These are phyloP conservation scores for Aspergillus persii DNA, from an alignment of 2,329 filamentous ascomycete species.

Conservation along the genomic window DNA sequence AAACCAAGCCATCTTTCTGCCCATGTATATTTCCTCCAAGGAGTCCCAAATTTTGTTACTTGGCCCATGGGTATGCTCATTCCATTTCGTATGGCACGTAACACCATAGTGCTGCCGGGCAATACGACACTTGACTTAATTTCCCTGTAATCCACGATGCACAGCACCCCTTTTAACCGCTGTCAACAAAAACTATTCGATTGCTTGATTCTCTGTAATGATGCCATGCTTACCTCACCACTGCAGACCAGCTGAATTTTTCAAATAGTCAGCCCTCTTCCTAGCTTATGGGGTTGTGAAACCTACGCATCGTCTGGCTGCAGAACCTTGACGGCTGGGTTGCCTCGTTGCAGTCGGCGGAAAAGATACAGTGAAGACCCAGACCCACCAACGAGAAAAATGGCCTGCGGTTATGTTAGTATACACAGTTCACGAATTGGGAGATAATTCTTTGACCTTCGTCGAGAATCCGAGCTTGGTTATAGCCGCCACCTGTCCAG, in stretches of 20 bases:
- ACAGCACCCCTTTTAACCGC: conserved; percentile 23
- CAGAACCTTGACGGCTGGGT: conserved; percentile 29
- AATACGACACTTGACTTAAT: conserved; percentile 21
- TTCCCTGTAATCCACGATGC: conserved; percentile 21
- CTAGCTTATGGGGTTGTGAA: no score
- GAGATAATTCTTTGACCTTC: conserved; percentile 7
- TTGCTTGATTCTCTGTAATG: background rate
- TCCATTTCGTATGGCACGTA: rapidly evolving
- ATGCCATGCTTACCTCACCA: conserved; percentile 20
- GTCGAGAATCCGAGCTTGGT: background rate
- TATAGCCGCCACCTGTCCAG: conserved; percentile 18
- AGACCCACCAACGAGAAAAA: conserved; percentile 42
- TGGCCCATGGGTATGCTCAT: background rate
- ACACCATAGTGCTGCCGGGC: conserved; percentile 22
- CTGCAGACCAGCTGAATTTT: conserved; percentile 25
- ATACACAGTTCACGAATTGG: background rate
- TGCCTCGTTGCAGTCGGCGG: conserved; percentile 22
- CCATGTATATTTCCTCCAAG: conserved; percentile 8
- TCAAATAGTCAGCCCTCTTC: background rate
- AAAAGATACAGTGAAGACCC: conserved; percentile 39
- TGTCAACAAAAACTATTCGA: background rate
- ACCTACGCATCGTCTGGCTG: conserved; percentile 31
- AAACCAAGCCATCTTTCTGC: conserved; percentile 17
- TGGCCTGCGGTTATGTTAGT: conserved; percentile 16
- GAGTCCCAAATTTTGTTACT: conserved; percentile 6